Percentiles rank a stretch among this genome's conserved stretches.
These are phyloP conservation scores for Pleurotus djamor DNA, from an alignment of 768 basidiomycete genomes.

Conservation along the genomic window DNA sequence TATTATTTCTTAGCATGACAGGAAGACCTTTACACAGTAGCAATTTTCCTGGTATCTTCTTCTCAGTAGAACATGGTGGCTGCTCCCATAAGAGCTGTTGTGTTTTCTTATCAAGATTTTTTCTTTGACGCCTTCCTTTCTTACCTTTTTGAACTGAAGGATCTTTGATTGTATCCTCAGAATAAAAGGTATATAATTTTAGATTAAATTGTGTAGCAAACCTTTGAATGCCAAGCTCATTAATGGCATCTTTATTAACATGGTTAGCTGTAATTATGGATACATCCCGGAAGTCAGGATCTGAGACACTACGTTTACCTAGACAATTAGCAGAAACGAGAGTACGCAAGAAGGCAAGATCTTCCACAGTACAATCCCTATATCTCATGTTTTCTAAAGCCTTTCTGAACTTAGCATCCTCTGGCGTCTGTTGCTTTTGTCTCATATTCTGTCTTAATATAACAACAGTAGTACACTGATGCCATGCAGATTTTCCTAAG, in stretches of 20 bases:
- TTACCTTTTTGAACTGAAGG: not conserved
- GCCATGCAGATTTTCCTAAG: conserved; percentile 27
- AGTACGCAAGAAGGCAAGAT: conserved; percentile 24
- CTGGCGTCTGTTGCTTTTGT: conserved; percentile 14
- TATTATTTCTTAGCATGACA: conserved; percentile 28
- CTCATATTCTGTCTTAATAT: conserved; percentile 30
- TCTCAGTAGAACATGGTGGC: conserved; percentile 11
- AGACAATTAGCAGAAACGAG: conserved; percentile 11
- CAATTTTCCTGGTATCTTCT: conserved; percentile 22
- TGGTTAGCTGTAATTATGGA: conserved; percentile 31
- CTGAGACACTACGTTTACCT: conserved; percentile 7
- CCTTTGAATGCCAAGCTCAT: conserved; percentile 18
- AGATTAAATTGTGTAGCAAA: conserved; percentile 27
- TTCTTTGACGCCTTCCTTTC: not conserved
- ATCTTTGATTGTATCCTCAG: conserved; percentile 11
- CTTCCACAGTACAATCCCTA: conserved; percentile 25
- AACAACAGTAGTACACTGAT: conserved; percentile 26
- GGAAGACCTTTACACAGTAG: conserved; percentile 28
- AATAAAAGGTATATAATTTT: conserved; percentile 21
- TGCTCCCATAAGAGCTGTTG: conserved; percentile 18
- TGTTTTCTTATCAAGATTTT: not conserved
- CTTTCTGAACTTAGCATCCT: conserved; percentile 23
- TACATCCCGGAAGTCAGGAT: conserved; percentile 21
- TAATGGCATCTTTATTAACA: conserved; percentile 25
- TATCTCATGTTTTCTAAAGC: conserved; percentile 28